phyloP scores from a whole-genome alignment of 108 stramenopile genomes.

The Epithemia pelagica region DNA sequence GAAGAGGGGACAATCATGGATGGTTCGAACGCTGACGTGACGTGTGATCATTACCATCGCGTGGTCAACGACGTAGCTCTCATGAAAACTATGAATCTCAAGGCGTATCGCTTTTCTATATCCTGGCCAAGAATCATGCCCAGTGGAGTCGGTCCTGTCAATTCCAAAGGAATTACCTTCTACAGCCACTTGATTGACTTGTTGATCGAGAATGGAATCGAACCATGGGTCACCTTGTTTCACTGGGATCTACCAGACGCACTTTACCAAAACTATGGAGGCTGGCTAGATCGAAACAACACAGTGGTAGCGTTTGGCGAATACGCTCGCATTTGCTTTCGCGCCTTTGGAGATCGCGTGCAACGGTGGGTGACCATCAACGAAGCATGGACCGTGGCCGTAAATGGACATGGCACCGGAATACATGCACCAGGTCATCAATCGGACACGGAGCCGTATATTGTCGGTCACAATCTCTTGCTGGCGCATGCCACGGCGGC shows the following conservation, averaged over 20 bases:
- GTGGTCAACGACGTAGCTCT: constrained; percentile 76
- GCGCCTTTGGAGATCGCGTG: constrained; percentile 84
- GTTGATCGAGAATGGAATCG: constrained; percentile 69
- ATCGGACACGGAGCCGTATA: constrained; percentile 42
- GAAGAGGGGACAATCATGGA: constrained; percentile 37
- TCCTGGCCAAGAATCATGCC: constrained; percentile 90
- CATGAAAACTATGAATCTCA: constrained; percentile 72
- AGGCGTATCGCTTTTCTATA: constrained; percentile 90
- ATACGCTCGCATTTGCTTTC: constrained; percentile 88
- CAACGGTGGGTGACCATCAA: constrained; percentile 93
- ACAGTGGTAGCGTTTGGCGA: constrained; percentile 68
- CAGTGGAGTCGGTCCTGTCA: constrained; percentile 45
- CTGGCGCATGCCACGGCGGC: constrained; percentile 85
- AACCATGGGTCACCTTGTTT: constrained; percentile 86
- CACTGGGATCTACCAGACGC: constrained; percentile 95
- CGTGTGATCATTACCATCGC: constrained; percentile 88
- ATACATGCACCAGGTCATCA: constrained; percentile 81
- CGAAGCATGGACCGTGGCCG: constrained; percentile 82
- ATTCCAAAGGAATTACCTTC: constrained; percentile 73
- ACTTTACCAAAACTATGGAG: constrained; percentile 73
- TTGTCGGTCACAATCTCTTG: constrained; percentile 77
- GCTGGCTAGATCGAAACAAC: constrained; percentile 47
- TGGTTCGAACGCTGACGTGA: constrained; percentile 75
- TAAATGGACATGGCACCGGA: constrained; percentile 81
- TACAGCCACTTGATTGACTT: constrained; percentile 84